phyloP scores from a whole-genome alignment of 208 protist genomes.

The Crithidia brevicula region DNA sequence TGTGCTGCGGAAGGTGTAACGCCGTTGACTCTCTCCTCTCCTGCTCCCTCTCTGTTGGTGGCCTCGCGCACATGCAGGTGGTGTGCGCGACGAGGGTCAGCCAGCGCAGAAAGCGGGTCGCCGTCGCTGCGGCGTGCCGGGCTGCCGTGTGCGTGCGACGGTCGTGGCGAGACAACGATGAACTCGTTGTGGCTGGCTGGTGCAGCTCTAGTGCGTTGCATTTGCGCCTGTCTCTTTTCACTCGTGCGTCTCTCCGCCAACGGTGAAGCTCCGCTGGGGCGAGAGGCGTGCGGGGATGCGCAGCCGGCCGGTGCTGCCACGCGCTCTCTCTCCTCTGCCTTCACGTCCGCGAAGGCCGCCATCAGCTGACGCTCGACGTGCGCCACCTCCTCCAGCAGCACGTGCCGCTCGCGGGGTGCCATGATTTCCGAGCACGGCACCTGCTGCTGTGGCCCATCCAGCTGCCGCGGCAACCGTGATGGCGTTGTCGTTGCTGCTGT shows the following conservation, averaged over 20 bases:
- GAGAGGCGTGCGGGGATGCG: background rate
- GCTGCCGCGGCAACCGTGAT: background rate
- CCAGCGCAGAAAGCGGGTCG: conserved; percentile 5
- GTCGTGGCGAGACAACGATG: conserved; percentile 5
- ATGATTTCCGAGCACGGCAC: conserved; percentile 29
- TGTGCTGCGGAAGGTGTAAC: background rate
- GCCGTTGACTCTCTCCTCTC: too few relatives aligned
- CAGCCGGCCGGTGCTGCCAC: background rate
- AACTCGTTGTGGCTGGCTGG: background rate
- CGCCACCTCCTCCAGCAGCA: conserved; percentile 32
- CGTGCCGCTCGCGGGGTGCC: conserved; percentile 28
- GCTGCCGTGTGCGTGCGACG: background rate
- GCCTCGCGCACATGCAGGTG: background rate
- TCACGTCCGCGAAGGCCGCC: background rate
- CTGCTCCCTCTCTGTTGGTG: too few relatives aligned
- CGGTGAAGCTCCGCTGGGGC: background rate
- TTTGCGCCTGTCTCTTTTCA: too few relatives aligned
- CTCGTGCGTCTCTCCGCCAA: too few relatives aligned
- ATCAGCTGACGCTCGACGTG: conserved; percentile 38
- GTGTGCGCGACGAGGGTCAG: conserved; percentile 5
- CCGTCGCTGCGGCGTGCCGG: background rate
- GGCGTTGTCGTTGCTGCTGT: background rate
- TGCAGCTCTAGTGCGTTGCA: too few relatives aligned
- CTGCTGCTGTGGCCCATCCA: too few relatives aligned
- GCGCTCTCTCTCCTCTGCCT: background rate